phyloP scores from a whole-genome alignment of 2,329 filamentous ascomycete species.

The Fusarium brachygibbosum region DNA sequence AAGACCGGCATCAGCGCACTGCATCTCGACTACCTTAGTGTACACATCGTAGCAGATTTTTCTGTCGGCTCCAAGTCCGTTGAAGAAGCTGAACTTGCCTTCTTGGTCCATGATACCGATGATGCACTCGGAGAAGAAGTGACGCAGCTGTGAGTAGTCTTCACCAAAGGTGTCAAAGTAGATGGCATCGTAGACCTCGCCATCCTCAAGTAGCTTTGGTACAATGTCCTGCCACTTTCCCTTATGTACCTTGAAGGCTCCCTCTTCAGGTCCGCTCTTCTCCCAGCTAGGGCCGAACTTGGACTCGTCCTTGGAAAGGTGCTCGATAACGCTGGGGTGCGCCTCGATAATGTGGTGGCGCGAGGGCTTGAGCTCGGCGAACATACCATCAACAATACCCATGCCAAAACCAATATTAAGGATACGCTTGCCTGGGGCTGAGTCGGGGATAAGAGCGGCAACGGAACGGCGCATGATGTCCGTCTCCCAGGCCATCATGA shows the following conservation, averaged over 20 bases:
- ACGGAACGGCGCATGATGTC: slow-evolving; percentile 87
- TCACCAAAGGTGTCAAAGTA: slow-evolving; percentile 99
- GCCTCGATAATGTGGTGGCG: slow-evolving; percentile 89
- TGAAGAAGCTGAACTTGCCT: slow-evolving; percentile 88
- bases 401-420: slow-evolving; percentile 93
- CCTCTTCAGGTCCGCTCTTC: slow-evolving; percentile 67
- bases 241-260: slow-evolving; percentile 77
- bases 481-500: slow-evolving; percentile 96
- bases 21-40: slow-evolving; percentile 90
- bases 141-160: slow-evolving; percentile 85
- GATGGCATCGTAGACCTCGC: slow-evolving; percentile 84
- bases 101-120: slow-evolving; percentile 79
- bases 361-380: slow-evolving; percentile 75
- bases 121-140: slow-evolving; percentile 90
- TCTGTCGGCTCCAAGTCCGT: slow-evolving; percentile 91
- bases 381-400: slow-evolving; percentile 86
- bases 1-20: slow-evolving; percentile 88
- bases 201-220: slow-evolving; percentile 74
- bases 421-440: slow-evolving; percentile 70
- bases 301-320: slow-evolving; percentile 65
- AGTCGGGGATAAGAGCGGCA: slow-evolving; percentile 69
- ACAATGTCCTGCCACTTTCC: slow-evolving; percentile 86
- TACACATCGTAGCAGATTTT: slow-evolving; percentile 97
- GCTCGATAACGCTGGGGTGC: slow-evolving; percentile 80
- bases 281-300: slow-evolving; percentile 71